phyloP scores from a whole-genome alignment of 2,329 filamentous ascomycete species.

The Colletotrichum eleusines region DNA sequence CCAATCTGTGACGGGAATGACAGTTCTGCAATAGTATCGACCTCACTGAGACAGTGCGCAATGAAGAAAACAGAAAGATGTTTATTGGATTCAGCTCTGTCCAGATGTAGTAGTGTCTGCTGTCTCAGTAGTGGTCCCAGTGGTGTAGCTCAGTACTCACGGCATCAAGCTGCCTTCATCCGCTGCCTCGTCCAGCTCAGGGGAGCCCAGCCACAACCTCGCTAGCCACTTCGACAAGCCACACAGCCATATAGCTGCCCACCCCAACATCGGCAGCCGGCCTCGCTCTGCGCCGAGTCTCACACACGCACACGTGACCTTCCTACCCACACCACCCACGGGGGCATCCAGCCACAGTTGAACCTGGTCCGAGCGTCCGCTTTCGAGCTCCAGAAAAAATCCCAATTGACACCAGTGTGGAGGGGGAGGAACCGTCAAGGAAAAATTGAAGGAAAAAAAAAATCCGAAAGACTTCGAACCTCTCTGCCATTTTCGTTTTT shows the following conservation, averaged over 20 bases:
- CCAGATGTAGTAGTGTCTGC: background rate
- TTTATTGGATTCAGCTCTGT: too few relatives aligned
- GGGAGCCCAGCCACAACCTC: background rate
- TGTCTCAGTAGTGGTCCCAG: background rate
- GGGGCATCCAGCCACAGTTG: background rate
- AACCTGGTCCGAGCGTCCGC: conserved; percentile 37
- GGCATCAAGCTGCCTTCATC: background rate
- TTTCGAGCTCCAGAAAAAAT: conserved; percentile 44
- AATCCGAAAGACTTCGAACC: conserved; percentile 31
- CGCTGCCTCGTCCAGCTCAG: background rate
- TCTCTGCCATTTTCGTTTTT: conserved; percentile 1
- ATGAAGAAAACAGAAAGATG: background rate
- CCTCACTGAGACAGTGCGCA: accelerated
- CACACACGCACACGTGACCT: conserved; percentile 20
- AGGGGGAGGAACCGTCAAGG: background rate
- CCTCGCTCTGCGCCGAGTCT: conserved; percentile 11
- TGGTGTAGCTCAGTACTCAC: too few relatives aligned
- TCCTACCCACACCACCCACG: background rate
- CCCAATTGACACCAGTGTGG: conserved; percentile 43
- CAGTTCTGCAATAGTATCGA: background rate
- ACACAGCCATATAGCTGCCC: background rate
- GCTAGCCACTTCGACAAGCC: conserved; percentile 7
- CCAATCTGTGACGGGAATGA: too few relatives aligned
- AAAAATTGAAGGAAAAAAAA: conserved; percentile 43
- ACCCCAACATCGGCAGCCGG: conserved; percentile 31